Evolutionary conservation across 2,329 filamentous ascomycete species (phyloP).

Genomic region (Nannizziopsis barbatae): DNA sequence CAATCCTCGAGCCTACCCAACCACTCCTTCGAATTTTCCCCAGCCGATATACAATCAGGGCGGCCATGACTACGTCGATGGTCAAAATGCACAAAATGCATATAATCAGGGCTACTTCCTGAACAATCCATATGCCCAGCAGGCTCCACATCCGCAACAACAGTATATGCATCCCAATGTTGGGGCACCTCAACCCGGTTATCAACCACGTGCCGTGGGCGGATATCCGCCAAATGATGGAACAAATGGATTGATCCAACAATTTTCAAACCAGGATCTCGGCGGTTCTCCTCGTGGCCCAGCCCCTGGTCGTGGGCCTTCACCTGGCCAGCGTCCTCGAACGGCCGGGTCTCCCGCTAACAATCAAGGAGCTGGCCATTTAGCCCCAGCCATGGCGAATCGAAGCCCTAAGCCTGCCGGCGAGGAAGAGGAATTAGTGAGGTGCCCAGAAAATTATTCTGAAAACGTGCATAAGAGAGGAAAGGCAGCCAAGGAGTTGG

Average conservation of each 20-base stretch:
- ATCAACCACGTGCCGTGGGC: conserved; percentile 32
- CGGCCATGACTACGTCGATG: conserved; percentile 50
- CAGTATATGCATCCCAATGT: conserved; percentile 44
- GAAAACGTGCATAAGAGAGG: conserved; percentile 70
- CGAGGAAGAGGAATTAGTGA: conserved; percentile 61
- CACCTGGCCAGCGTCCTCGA: conserved; percentile 61
- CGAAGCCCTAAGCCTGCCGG: conserved; percentile 42
- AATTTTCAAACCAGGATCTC: conserved; percentile 94
- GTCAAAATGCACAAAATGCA: conserved; percentile 28
- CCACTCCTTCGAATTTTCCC: conserved; percentile 90
- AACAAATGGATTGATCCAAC: conserved; percentile 83
- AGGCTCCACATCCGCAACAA: conserved; percentile 40
- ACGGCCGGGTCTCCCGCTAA: conserved; percentile 60
- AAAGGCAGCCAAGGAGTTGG: conserved; percentile 53
- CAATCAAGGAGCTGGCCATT: conserved; percentile 52
- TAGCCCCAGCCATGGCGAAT: conserved; percentile 56
- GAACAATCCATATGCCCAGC: conserved; percentile 46
- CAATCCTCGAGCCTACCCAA: conserved; percentile 55
- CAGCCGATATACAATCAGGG: conserved; percentile 65
- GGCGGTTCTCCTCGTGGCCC: conserved; percentile 52
- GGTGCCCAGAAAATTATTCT: conserved; percentile 73
- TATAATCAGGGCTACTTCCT: conserved; percentile 49
- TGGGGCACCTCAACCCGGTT: conserved; percentile 45
- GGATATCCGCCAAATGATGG: conserved; percentile 57
- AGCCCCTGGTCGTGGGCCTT: conserved; percentile 52